Evolutionary conservation across 768 basidiomycete genomes (phyloP).

Genomic region (Trametes cinnabarina): DNA sequence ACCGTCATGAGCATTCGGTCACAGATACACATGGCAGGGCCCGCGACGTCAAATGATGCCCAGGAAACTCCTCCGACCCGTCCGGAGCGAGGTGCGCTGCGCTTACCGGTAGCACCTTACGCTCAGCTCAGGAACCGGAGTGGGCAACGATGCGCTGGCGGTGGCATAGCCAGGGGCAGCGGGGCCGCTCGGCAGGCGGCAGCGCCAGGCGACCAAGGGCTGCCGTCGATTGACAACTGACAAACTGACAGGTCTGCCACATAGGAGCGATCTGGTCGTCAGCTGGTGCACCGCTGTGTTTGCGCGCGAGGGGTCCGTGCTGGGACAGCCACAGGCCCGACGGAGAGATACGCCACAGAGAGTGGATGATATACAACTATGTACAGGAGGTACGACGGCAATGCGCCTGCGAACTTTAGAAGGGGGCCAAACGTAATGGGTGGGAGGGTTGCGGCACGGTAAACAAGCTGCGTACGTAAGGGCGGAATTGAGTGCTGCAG

Average conservation of each 20-base stretch:
- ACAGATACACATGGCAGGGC: too few species aligned
- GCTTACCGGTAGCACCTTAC: too few species aligned
- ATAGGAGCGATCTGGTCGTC: background rate
- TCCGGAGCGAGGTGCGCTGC: too few species aligned
- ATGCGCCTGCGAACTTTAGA: background rate
- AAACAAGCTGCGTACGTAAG: background rate
- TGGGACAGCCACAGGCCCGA: background rate
- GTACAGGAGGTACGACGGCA: constrained; percentile 13
- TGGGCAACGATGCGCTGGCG: background rate
- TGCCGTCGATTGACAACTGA: background rate
- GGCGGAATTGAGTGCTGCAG: background rate
- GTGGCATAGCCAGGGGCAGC: too few species aligned
- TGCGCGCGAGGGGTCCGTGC: background rate
- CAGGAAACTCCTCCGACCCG: background rate
- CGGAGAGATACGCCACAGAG: background rate
- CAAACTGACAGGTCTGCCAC: background rate
- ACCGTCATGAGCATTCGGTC: too few species aligned
- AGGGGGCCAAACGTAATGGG: background rate
- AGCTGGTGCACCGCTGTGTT: background rate
- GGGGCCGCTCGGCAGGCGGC: background rate
- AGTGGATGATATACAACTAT: constrained; percentile 14
- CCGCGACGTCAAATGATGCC: background rate
- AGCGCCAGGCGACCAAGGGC: background rate
- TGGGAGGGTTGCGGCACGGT: constrained; percentile 10
- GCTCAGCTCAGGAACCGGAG: background rate